Base-by-base conservation (phyloP, 805 yeast species). In the Diddensiella caesifluorescens region DNA sequence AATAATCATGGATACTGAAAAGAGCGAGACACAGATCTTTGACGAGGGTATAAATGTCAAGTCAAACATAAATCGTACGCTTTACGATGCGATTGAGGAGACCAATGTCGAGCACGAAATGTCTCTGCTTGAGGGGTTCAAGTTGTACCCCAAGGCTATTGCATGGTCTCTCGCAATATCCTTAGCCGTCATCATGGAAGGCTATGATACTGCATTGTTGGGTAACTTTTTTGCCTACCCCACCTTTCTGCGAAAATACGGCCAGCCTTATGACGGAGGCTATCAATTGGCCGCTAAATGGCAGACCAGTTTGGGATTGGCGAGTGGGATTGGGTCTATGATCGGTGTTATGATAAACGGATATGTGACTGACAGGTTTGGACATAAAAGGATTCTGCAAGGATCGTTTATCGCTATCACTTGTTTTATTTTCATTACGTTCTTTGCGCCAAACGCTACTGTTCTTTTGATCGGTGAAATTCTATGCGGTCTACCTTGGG, bases 141-240 rank as follows among this genome's bases (percentile, higher is more conserved):
- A 52, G 44, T 58, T 59, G 19, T 68, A 69, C 52, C 71, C 70
- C n/a, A 61, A 57, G 38, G 76, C 76, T 5, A 64, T 64, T 2
- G 47, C 62, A 41, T 73, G 77, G 77, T 66, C 75, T 2, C 46
- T 70, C n/a, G 55, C 69, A 22, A 54, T 71, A 26, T 67, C 74
- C 3, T 49, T 67, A 10, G 65, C 72, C 20, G 59, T 73, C 41
- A 52, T 73, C 41, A 71, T 71, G 76, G 77, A 71, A 48, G 78
- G 76, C 18, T 73, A 69, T 53, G 77, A 73, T 48, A 55, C 63
- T 13, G 60, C 59, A 31, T 55, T 73, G 35, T 55, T 72, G 34
- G 54, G 59, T 22, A 59, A 69, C 9, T 66, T 74, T 50, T 72
- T 60, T 55, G 74, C 69, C 3, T 64, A 68, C 51, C 73, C 74